These are phyloP conservation scores for Prunella vulgaris DNA, from an alignment of 257 asterid species.

Conservation along the genomic window DNA sequence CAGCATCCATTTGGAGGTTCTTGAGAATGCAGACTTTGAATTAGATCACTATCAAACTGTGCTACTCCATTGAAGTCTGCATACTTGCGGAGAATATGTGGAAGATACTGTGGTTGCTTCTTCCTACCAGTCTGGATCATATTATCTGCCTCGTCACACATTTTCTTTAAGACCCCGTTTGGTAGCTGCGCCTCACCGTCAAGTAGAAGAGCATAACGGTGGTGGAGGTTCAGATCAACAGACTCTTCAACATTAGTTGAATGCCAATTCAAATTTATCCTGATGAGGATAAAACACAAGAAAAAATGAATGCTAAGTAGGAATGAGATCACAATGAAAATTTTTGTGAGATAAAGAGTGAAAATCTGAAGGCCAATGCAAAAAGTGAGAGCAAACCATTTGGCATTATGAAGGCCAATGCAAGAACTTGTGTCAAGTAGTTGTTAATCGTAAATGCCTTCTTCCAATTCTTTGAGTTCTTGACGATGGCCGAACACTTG, in stretches of 20 bases:
- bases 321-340: neutral
- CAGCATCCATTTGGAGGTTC: conserved; percentile 26
- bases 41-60: conserved; percentile 15
- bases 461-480: neutral
- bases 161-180: neutral
- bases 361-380: conserved; percentile 21
- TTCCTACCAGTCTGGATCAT: neutral
- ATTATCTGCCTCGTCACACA: neutral
- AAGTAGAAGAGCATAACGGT: conserved; percentile 28
- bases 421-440: conserved; percentile 20
- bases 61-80: neutral
- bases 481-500: neutral
- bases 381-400: neutral
- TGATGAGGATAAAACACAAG: neutral
- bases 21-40: conserved; percentile 10
- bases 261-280: neutral
- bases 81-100: neutral
- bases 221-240: neutral
- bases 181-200: conserved; percentile 34
- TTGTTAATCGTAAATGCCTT: neutral
- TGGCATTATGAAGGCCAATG: neutral
- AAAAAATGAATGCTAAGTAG: neutral
- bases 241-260: too few relatives aligned
- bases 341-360: conserved; percentile 7
- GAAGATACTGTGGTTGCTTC: too few relatives aligned